Evolutionary conservation across 768 basidiomycete species (phyloP).

Genomic region (Scleroderma citrinum): DNA sequence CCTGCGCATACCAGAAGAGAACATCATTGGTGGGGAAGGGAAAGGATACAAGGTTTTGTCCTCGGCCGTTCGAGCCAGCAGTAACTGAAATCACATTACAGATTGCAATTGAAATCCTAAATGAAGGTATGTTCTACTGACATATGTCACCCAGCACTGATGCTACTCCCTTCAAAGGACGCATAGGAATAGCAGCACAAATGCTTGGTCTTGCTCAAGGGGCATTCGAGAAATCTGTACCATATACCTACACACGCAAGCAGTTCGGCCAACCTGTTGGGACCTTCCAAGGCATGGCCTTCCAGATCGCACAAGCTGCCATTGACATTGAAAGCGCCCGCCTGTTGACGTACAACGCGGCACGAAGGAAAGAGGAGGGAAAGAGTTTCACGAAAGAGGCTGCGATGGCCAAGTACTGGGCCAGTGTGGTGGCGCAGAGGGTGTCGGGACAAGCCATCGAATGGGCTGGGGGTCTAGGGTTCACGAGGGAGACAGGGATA

Average conservation of each 20-base stretch:
- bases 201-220: slow-evolving; percentile 98
- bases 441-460: slow-evolving; percentile 90
- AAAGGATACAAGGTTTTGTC: slow-evolving; percentile 79
- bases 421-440: slow-evolving; percentile 81
- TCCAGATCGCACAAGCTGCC: slow-evolving; percentile 89
- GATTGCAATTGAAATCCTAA: slow-evolving; percentile 95
- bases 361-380: slow-evolving; percentile 90
- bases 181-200: slow-evolving; percentile 97
- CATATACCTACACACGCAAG: slow-evolving; percentile 87
- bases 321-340: slow-evolving; percentile 87
- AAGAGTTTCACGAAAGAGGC: slow-evolving; percentile 85
- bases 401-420: slow-evolving; percentile 96
- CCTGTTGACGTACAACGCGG: slow-evolving; percentile 93
- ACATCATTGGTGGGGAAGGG: slow-evolving; percentile 88
- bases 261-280: slow-evolving; percentile 95
- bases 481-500: slow-evolving; percentile 89
- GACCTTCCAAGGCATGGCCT: slow-evolving; percentile 93
- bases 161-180: slow-evolving; percentile 37
- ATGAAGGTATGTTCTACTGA: slow-evolving; percentile 56
- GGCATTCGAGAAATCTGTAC: slow-evolving; percentile 92
- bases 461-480: slow-evolving; percentile 92
- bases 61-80: neutral
- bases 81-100: slow-evolving; percentile 16
- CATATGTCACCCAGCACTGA: neutral
- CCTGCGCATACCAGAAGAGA: slow-evolving; percentile 76